Percentiles rank a stretch among this genome's conserved stretches.
phyloP scores from a whole-genome alignment of 192 early-diverging fungal genomes.

The Podila minutissima region DNA sequence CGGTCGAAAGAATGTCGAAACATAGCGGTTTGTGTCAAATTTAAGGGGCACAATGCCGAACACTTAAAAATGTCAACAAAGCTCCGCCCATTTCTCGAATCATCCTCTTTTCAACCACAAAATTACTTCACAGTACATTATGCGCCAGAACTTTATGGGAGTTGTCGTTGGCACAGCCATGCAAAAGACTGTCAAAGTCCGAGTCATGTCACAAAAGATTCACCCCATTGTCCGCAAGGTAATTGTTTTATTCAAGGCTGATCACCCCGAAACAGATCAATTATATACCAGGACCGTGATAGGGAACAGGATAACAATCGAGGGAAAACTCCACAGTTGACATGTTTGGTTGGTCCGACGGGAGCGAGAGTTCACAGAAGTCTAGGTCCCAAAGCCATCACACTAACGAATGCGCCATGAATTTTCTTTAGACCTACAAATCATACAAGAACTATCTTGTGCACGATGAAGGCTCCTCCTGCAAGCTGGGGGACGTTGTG shows the following conservation, averaged over 20 bases:
- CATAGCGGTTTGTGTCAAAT: too few relatives aligned
- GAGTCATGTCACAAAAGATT: conserved; percentile 77
- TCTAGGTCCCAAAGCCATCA: too few relatives aligned
- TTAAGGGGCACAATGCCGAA: too few relatives aligned
- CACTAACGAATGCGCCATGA: too few relatives aligned
- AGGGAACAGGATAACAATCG: too few relatives aligned
- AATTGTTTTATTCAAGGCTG: conserved; percentile 1
- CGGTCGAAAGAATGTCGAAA: too few relatives aligned
- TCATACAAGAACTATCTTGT: conserved; percentile 89
- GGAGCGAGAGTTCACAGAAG: too few relatives aligned
- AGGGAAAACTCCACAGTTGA: too few relatives aligned
- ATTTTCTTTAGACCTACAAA: conserved; percentile 69
- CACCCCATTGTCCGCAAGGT: conserved; percentile 92
- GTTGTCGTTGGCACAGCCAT: conserved; percentile 89
- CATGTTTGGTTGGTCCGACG: too few relatives aligned
- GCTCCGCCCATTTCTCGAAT: background rate
- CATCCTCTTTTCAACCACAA: background rate
- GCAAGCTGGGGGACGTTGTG: conserved; percentile 90
- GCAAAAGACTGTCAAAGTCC: conserved; percentile 92
- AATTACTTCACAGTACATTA: conserved; percentile 26
- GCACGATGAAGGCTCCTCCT: conserved; percentile 85
- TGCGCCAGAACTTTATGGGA: conserved; percentile 85
- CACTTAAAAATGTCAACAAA: background rate
- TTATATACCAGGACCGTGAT: too few relatives aligned
- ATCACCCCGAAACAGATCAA: background rate